These are phyloP conservation scores for Pseudodiploospora longispora DNA, from an alignment of 2,329 filamentous ascomycete species.

Conservation along the genomic window DNA sequence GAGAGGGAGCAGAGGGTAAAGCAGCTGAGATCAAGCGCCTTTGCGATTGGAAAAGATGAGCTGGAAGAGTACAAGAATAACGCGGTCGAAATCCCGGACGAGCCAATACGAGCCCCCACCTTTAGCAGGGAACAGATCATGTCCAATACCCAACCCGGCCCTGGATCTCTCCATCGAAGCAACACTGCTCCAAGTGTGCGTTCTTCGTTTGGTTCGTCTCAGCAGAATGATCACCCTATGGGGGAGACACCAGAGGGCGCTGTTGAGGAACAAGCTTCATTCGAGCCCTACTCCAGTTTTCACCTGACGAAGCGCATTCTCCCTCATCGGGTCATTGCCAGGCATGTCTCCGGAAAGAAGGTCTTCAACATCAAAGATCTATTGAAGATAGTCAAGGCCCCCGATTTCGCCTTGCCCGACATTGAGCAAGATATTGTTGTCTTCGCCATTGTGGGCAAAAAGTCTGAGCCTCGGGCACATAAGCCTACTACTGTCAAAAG, in stretches of 20 bases:
- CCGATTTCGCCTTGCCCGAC: conserved; percentile 72
- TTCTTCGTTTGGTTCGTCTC: conserved; percentile 7
- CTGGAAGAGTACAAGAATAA: conserved; percentile 52
- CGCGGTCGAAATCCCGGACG: conserved; percentile 46
- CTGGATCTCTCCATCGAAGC: conserved; percentile 32
- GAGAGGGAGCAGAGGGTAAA: conserved; percentile 46
- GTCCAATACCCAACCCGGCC: conserved; percentile 18
- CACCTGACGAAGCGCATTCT: conserved; percentile 79
- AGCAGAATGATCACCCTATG: conserved; percentile 11
- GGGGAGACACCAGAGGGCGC: conserved; percentile 13
- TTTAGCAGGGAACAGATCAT: conserved; percentile 60
- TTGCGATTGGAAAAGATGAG: conserved; percentile 48
- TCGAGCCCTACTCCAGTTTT: conserved; percentile 79
- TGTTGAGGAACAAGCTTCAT: conserved; percentile 40
- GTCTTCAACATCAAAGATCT: conserved; percentile 73
- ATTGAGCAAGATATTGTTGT: conserved; percentile 85
- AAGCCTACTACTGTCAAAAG: conserved; percentile 36
- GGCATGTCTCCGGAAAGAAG: conserved; percentile 71
- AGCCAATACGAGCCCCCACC: conserved; percentile 37
- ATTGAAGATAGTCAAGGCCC: conserved; percentile 71
- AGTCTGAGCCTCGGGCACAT: conserved; percentile 68
- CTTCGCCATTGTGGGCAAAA: conserved; percentile 78
- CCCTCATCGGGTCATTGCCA: conserved; percentile 70
- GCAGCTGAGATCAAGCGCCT: conserved; percentile 45
- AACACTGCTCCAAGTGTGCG: conserved; percentile 31